Percentiles rank a stretch among this genome's conserved stretches.
phyloP scores from a whole-genome alignment of 1,284 basidiomycete genomes.

The Cryptococcus depauperatus region DNA sequence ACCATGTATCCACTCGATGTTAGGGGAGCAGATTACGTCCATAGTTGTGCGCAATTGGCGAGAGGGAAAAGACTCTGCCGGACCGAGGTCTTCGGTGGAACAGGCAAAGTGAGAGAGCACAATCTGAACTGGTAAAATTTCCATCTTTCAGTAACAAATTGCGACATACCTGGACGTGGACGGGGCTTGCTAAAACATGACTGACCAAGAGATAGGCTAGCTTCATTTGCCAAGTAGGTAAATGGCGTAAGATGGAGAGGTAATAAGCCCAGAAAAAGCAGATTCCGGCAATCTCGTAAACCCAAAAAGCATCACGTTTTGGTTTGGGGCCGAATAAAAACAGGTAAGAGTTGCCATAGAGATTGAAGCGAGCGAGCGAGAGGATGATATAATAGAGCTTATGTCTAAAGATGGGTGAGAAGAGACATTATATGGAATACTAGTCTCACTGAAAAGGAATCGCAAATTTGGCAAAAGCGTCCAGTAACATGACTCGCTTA shows the following conservation, averaged over 20 bases:
- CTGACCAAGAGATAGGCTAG: constrained; percentile 49
- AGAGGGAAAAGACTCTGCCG: constrained; percentile 81
- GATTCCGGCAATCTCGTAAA: constrained; percentile 48
- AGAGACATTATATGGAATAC: background rate
- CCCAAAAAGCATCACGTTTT: constrained; percentile 40
- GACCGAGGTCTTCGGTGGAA: constrained; percentile 85
- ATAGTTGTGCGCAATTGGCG: constrained; percentile 93
- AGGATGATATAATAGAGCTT: constrained; percentile 89
- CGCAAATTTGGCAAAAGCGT: constrained; percentile 59
- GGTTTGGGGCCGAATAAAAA: constrained; percentile 54
- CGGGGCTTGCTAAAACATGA: constrained; percentile 50
- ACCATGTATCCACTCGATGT: constrained; percentile 83
- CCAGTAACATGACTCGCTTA: constrained; percentile 76
- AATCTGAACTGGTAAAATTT: constrained; percentile 55
- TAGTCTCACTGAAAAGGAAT: constrained; percentile 58
- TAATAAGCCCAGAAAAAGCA: constrained; percentile 52
- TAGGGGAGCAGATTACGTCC: constrained; percentile 80
- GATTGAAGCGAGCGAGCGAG: constrained; percentile 88
- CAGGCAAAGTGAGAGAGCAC: constrained; percentile 97
- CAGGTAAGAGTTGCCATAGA: constrained; percentile 79
- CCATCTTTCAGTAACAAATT: background rate
- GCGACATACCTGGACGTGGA: constrained; percentile 49
- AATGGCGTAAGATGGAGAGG: constrained; percentile 42
- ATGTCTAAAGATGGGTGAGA: constrained; percentile 48
- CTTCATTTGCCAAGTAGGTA: constrained; percentile 45